Conservation (phyloP, 2,329 filamentous ascomycete species). For the Aspergillus sp. region DNA sequence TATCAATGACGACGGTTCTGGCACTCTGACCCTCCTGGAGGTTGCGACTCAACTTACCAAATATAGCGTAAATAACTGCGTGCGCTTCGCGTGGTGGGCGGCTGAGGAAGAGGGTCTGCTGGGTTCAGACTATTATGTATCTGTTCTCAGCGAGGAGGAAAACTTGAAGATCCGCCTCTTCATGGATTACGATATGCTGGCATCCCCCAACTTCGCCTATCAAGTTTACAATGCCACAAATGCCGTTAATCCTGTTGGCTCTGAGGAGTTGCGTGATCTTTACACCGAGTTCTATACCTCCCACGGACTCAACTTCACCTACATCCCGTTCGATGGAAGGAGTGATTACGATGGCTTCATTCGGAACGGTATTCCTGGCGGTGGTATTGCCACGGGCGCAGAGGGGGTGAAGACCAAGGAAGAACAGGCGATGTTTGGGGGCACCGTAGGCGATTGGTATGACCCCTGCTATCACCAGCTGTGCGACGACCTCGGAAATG, state of each 20-base stretch:
- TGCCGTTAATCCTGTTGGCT: conserved; percentile 59
- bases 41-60: conserved; percentile 63
- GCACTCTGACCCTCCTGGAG: conserved; percentile 60
- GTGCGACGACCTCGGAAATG: conserved; percentile 54
- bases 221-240: conserved; percentile 58
- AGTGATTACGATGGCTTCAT: conserved; percentile 80
- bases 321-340: conserved; percentile 74
- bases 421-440: conserved; percentile 67
- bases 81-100: conserved; percentile 66
- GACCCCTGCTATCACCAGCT: conserved; percentile 58
- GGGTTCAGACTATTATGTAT: conserved; percentile 58
- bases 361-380: conserved; percentile 67
- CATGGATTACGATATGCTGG: conserved; percentile 72
- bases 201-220: conserved; percentile 58
- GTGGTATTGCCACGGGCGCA: conserved; percentile 74
- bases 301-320: conserved; percentile 66
- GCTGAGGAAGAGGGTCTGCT: conserved; percentile 63
- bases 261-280: conserved; percentile 65
- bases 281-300: conserved; percentile 67
- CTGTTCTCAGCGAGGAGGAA: conserved; percentile 48
- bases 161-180: conserved; percentile 63
- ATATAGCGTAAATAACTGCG: conserved; percentile 69
- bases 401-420: conserved; percentile 72
- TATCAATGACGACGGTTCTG: conserved; percentile 76
- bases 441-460: conserved; percentile 57